Evolutionary conservation across 108 stramenopile species (phyloP).

Genomic region (Mediolabrus comicus): DNA sequence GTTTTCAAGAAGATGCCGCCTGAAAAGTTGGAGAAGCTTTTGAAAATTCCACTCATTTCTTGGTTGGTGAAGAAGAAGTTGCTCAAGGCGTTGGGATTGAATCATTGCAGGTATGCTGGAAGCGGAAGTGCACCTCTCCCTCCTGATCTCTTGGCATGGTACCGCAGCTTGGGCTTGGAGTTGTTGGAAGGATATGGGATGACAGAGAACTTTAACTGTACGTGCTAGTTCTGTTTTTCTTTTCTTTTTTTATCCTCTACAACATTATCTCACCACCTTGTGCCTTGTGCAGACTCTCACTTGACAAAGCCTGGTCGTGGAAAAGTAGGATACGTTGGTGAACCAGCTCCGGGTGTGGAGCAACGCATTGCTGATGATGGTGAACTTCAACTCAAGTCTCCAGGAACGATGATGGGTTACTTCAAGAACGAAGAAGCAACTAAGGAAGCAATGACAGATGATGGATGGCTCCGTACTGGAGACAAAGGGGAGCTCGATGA

Average conservation of each 20-base stretch:
- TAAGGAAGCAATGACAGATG: conserved; percentile 75
- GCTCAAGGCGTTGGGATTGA: conserved; percentile 69
- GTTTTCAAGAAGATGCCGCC: conserved; percentile 73
- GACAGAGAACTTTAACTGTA: conserved; percentile 85
- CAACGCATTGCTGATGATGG: conserved; percentile 72
- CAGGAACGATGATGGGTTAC: conserved; percentile 81
- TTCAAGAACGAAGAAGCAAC: conserved; percentile 83
- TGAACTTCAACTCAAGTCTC: conserved; percentile 76
- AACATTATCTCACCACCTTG: not conserved
- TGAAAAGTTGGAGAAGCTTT: conserved; percentile 55
- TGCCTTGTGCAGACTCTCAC: conserved; percentile 53
- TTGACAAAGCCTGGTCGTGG: conserved; percentile 42
- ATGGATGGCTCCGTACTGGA: conserved; percentile 85
- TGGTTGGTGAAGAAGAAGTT: conserved; percentile 64
- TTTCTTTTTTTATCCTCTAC: not conserved
- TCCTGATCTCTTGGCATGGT: conserved; percentile 59
- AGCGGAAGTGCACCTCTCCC: conserved; percentile 78
- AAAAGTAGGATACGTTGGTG: conserved; percentile 74
- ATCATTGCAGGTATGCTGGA: conserved; percentile 64
- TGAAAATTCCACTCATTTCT: conserved; percentile 65
- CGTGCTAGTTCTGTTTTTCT: not conserved
- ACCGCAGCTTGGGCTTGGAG: conserved; percentile 65
- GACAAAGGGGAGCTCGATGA: conserved; percentile 80
- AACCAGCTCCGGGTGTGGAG: conserved; percentile 61
- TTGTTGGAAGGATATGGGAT: conserved; percentile 82